Base-by-base conservation (phyloP, 768 basidiomycete species). In the Sporobolomyces pararoseus region DNA sequence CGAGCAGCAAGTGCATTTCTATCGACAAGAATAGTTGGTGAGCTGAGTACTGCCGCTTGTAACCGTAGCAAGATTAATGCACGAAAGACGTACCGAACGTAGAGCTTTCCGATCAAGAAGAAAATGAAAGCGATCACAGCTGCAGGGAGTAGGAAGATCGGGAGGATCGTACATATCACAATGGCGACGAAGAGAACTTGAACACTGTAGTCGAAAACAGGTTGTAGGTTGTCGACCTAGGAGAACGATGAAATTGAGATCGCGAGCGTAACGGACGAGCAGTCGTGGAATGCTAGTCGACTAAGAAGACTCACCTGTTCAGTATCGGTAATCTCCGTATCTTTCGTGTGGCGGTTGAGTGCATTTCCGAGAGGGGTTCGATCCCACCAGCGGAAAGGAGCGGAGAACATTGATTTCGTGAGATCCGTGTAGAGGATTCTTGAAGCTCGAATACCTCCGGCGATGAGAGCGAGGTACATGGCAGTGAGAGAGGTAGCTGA, bases 21-120 rank as follows among this genome's bases (percentile, higher is more conserved):
- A 29, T 75, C 71, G 39, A 72, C 76, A 77, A 53, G 54, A 76
- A 77, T 21, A 79, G 75, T 80, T 51, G 80, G 78, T 49, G 79
- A 79, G 54, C 4, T 12, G 16, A 7, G 37, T 7, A n/a, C 4
- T 31, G 2, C 23, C 23, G 23, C 9, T 21, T 1, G 17, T 1
- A 32, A 29, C 3, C 50, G n/a, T n/a, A n/a, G n/a, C n/a, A 42
- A 42, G 39, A 17, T 42, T 17, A 42, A 42, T 9, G 39, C n/a
- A n/a, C n/a, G n/a, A n/a, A n/a, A 42, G 9, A 47, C 46, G 4
- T 7, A 68, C 68, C 70, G 66, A 19, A 82, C 76, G 75, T 82
- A 82, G 9, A 81, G 71, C 7, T 76, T 65, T 0, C 81, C 81
- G 58, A 81, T 75, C 34, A 73, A 19, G 65, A 63, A 66, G 65